Base-by-base conservation (phyloP, 1,139 yeast species). In the Zygoascus hellenicus region DNA sequence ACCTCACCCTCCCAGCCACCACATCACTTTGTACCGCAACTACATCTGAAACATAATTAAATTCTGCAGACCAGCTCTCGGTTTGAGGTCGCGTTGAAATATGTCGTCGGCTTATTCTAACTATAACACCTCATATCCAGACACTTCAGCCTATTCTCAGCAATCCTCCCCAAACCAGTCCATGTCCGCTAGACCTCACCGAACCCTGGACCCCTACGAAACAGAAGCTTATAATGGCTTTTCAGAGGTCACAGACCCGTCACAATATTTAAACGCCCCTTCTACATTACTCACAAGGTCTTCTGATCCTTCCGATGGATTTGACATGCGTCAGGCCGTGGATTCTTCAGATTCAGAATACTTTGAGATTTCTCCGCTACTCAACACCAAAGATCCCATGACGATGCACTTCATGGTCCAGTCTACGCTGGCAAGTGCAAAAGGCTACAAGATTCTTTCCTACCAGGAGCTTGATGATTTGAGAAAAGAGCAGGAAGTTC, bases 361-460 rank as follows among this genome's bases (percentile, higher is more conserved):
- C 42, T 58, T 56, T 40, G 56, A 57, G 32, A 48, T 59, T 9
- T 52, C 59, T 5, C 62, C 63, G 13, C 49, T 54, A 38, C 49
- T 60, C 32, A 58, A 59, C 43, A 45, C 52, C 36, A 49, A 54
- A 9, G 65, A 61, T 45, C 58, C 61, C 6, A 54, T 60, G 13
- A 45, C 53, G 5, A 40, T 61, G 48, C 59, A 58, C 46, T 61
- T 52, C 42, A 51, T 59, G 50, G 62, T 64, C 19, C 64, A 62
- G 54, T 55, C 64, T 5, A 58, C 67, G 15, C 58, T 66, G 10
- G 63, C 66, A 2, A 65, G 59, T 38, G 54, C 66, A 11, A 51
- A 54, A 42, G 60, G 61, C 33, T 63, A 47, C 51, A 52, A 54
- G 48, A 50, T 63, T 7, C 52, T 65, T 42, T 57, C 65, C n/a